Base-by-base conservation (phyloP, 1,139 yeast genomes). In the Yamadazyma epiphylla region DNA sequence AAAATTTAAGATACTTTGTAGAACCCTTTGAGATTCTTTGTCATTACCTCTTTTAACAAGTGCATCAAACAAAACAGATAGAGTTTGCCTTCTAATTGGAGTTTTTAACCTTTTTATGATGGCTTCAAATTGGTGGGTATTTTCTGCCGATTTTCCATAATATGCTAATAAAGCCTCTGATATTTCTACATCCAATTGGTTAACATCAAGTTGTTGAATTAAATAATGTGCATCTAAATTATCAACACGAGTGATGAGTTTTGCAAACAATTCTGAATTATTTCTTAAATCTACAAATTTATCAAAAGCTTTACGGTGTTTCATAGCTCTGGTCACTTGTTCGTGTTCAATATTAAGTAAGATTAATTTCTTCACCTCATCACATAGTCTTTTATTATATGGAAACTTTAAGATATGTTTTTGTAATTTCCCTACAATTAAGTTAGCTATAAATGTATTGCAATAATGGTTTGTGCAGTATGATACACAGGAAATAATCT, bases 41-140 rank as follows among this genome's bases (percentile, higher is more conserved):
- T 55, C 58, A 28, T 54, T 53, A 22, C 53, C 49, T 26, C 49
- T 56, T 7, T 26, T 22, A 24, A 63, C 33, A 32, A 62, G 63
- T 3, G 55, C 46, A n/a, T 45, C 44, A 27, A 66, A 54, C 22
- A 67, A 47, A 32, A 53, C 52, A 3, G 68, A 57, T n/a, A 65
- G 45, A 1, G 64, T 52, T 43, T 51, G 53, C 23, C 70, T 44
- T 20, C 49, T 39, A 14, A 64, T 38, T 5, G 70, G 71, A 2
- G 58, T 47, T 10, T 30, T 31, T 8, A 64, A 34, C n/a, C 37
- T 32, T 17, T 45, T 42, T 3, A 59, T 35, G 13, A 57, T 36
- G 4, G 26, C 27, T 15, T 51, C 44, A 31, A 60, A 55, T 26
- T 43, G 20, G 9, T 17, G 6, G 20, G 6, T 9, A 7, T 17